phyloP scores from a whole-genome alignment of 306 rosid genomes.

The Oxytropis ochrocephala region DNA sequence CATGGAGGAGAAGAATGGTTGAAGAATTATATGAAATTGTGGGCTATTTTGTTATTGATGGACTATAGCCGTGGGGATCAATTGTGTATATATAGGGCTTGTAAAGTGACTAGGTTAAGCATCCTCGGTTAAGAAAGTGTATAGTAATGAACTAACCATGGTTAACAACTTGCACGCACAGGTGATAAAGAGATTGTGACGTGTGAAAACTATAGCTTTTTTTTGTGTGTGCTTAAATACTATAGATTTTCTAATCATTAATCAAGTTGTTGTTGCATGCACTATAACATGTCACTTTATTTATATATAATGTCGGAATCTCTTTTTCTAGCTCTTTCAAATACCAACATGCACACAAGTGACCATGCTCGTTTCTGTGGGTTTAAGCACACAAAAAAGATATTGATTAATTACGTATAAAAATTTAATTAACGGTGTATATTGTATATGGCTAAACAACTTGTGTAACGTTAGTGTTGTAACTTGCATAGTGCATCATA shows the following conservation, averaged over 20 bases:
- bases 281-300: background rate
- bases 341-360: background rate
- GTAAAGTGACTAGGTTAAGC: conserved; percentile 16
- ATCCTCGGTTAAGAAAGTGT: conserved; percentile 4
- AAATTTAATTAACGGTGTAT: too few species aligned
- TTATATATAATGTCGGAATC: background rate
- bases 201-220: background rate
- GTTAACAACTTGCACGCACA: conserved; percentile 1
- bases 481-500: too few species aligned
- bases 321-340: background rate
- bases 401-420: too few species aligned
- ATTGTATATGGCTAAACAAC: too few species aligned
- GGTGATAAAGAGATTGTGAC: background rate
- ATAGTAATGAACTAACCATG: conserved; percentile 28
- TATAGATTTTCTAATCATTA: background rate
- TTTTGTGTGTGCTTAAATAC: too few species aligned
- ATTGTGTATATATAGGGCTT: conserved; percentile 29
- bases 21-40: conserved; percentile 33
- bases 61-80: conserved; percentile 29
- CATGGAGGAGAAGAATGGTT: conserved; percentile 23
- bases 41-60: background rate
- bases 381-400: too few species aligned
- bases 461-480: too few species aligned
- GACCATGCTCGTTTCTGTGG: too few species aligned
- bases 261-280: background rate